These are phyloP conservation scores for Chaetomium globosum DNA, from an alignment of 2,329 filamentous ascomycete species.

Conservation along the genomic window DNA sequence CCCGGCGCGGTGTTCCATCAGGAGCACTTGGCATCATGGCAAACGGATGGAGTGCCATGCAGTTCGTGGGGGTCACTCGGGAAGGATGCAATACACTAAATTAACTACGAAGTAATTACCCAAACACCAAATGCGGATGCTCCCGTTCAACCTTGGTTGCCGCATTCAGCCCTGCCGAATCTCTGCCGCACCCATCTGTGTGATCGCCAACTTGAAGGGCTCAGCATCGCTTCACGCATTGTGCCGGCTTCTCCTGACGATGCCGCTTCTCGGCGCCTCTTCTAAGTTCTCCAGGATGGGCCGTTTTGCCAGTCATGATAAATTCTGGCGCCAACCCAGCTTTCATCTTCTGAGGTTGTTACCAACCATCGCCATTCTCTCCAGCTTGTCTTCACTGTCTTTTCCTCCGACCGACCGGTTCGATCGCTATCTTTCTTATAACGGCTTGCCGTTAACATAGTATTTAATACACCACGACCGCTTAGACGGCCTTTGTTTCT, in stretches of 20 bases:
- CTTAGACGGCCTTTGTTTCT: conserved; percentile 29
- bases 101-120: no score
- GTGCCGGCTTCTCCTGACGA: conserved; percentile 22
- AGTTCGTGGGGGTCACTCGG: not conserved
- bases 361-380: not conserved
- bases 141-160: not conserved
- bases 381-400: conserved; percentile 15
- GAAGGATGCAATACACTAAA: not conserved
- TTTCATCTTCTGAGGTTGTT: not conserved
- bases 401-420: conserved; percentile 31
- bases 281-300: not conserved
- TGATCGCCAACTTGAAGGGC: conserved; percentile 31
- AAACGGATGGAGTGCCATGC: not conserved
- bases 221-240: conserved; percentile 23
- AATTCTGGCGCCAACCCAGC: not conserved
- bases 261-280: not conserved
- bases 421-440: conserved; percentile 30
- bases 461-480: conserved; percentile 31
- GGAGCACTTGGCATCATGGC: not conserved
- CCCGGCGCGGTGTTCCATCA: conserved; percentile 4
- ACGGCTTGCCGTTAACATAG: conserved; percentile 26
- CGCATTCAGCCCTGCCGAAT: conserved; percentile 16
- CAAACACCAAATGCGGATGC: not conserved
- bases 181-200: conserved; percentile 26
- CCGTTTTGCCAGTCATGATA: conserved; percentile 2